These are phyloP conservation scores for Auricularia auricula-judae DNA, from an alignment of 768 basidiomycete genomes.

Conservation along the genomic window DNA sequence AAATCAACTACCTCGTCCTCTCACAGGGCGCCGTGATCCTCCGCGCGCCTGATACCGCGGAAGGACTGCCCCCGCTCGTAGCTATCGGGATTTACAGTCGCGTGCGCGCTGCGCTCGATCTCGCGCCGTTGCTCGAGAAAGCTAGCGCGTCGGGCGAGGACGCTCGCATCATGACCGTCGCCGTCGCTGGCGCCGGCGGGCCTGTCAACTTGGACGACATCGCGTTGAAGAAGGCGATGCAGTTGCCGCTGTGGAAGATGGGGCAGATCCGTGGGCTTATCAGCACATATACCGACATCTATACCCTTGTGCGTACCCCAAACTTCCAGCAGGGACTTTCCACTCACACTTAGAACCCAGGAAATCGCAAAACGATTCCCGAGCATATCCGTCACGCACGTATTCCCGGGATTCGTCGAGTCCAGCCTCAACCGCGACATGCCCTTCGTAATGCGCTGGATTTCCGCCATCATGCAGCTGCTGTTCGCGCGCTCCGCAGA, in stretches of 20 bases:
- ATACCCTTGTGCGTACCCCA: not conserved
- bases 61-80: constrained; percentile 4
- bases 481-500: constrained; percentile 1
- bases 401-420: constrained; percentile 4
- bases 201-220: constrained; percentile 12
- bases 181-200: not conserved
- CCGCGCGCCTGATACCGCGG: constrained; percentile 1
- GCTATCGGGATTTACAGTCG: constrained; percentile 3
- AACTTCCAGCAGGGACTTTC: not conserved
- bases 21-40: constrained; percentile 11
- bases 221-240: constrained; percentile 6
- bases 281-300: not conserved
- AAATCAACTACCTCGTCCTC: constrained; percentile 43
- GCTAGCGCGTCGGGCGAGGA: constrained; percentile 7
- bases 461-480: not conserved
- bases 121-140: constrained; percentile 6
- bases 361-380: constrained; percentile 6
- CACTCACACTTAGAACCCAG: not conserved
- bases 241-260: too few relatives aligned
- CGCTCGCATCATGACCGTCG: constrained; percentile 5
- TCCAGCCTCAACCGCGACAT: not conserved
- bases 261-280: not conserved
- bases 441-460: not conserved
- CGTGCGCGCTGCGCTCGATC: constrained; percentile 3
- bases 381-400: constrained; percentile 3